Evolutionary conservation across 805 yeast genomes (phyloP).

Genomic region (Saturnispora galanensis): DNA sequence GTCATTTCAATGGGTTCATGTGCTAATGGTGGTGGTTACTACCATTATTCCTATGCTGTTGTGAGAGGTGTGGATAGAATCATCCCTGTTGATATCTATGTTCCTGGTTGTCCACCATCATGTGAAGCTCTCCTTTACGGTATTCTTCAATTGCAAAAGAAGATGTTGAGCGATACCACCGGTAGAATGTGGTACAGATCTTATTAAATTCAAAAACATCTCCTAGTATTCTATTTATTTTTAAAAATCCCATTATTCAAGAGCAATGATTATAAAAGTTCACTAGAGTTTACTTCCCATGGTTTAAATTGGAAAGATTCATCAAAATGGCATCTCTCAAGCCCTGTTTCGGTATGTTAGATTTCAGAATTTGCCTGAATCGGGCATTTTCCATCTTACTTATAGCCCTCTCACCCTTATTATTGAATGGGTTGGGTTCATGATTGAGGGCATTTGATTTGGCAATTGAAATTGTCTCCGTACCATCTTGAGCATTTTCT

Average conservation of each 20-base stretch:
- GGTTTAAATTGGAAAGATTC: slow-evolving; percentile 15
- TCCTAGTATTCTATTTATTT: background rate
- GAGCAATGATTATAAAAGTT: no score
- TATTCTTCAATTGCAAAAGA: slow-evolving; percentile 79
- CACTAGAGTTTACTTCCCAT: background rate
- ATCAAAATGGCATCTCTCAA: slow-evolving; percentile 47
- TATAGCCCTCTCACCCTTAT: slow-evolving; percentile 41
- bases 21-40: slow-evolving; percentile 91
- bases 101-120: slow-evolving; percentile 91
- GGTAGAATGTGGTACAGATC: slow-evolving; percentile 81
- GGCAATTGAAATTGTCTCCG: slow-evolving; percentile 13
- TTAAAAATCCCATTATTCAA: no score
- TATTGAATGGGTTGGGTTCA: slow-evolving; percentile 26
- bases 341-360: slow-evolving; percentile 42
- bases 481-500: slow-evolving; percentile 5
- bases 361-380: slow-evolving; percentile 48
- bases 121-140: slow-evolving; percentile 89
- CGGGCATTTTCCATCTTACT: slow-evolving; percentile 36
- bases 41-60: slow-evolving; percentile 81
- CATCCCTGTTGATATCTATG: slow-evolving; percentile 83
- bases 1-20: slow-evolving; percentile 91
- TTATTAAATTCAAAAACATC: slow-evolving; percentile 16
- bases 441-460: slow-evolving; percentile 28
- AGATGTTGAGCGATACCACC: slow-evolving; percentile 73
- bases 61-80: slow-evolving; percentile 86